phyloP scores from a whole-genome alignment of 2,329 filamentous ascomycete genomes.

The Monosporascus sp. region DNA sequence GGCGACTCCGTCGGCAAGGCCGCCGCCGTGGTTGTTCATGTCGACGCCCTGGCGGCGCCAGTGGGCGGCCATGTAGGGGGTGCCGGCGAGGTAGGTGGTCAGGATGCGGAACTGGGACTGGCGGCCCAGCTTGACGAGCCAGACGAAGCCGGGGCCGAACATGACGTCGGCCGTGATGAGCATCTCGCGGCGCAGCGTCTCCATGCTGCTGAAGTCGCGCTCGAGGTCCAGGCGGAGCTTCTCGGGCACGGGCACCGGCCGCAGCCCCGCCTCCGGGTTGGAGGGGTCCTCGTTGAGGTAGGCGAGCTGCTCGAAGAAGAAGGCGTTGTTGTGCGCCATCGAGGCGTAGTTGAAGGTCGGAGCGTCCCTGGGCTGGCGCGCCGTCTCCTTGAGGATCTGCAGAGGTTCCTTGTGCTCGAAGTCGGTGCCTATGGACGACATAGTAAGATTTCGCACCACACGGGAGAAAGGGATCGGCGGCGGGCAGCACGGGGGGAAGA shows the following conservation, averaged over 20 bases:
- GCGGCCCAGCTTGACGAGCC: constrained; percentile 65
- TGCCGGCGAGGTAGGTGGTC: constrained; percentile 85
- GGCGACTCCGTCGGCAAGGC: constrained; percentile 23
- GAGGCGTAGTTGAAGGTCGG: constrained; percentile 92
- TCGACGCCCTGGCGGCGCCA: constrained; percentile 66
- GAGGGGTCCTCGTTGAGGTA: constrained; percentile 4
- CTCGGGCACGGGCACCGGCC: constrained; percentile 4
- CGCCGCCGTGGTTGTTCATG: constrained; percentile 57
- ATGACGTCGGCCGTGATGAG: constrained; percentile 76
- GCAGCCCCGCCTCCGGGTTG: constrained; percentile 2
- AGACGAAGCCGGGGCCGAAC: constrained; percentile 97
- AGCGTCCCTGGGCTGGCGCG: constrained; percentile 72
- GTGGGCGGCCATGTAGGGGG: constrained; percentile 80
- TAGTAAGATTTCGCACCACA: too few species aligned
- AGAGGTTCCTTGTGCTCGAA: constrained; percentile 57
- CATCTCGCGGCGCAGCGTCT: constrained; percentile 76
- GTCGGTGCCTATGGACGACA: constrained; percentile 48
- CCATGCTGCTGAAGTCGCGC: constrained; percentile 71
- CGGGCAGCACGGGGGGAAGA: neutral
- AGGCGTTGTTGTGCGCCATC: constrained; percentile 87
- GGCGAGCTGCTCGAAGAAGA: constrained; percentile 65
- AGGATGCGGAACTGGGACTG: constrained; percentile 59
- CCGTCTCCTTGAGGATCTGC: constrained; percentile 66
- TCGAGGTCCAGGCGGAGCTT: constrained; percentile 55
- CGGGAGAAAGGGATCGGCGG: too few species aligned